Evolutionary conservation across 2,329 filamentous ascomycete species (phyloP).

Genomic region (Penicillium oxalicum): DNA sequence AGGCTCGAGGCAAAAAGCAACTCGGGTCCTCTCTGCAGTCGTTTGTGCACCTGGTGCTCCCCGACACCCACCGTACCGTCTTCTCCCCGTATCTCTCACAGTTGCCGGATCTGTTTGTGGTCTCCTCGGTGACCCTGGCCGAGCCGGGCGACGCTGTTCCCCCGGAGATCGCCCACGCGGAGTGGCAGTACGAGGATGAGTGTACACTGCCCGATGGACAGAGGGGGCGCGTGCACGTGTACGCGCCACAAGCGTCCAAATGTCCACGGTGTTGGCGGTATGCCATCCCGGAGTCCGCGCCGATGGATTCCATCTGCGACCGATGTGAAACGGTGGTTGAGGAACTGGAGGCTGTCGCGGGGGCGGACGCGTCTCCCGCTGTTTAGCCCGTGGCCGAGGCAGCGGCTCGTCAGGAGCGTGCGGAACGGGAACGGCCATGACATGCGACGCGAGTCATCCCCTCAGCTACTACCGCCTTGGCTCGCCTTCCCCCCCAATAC

Average conservation of each 20-base stretch:
- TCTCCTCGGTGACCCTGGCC: slow-evolving; percentile 56
- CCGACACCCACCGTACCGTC: slow-evolving; percentile 12
- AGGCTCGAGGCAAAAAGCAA: slow-evolving; percentile 62
- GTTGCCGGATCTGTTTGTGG: slow-evolving; percentile 61
- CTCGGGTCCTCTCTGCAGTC: slow-evolving; percentile 78
- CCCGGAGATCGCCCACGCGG: slow-evolving; percentile 24
- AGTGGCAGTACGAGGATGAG: slow-evolving; percentile 41
- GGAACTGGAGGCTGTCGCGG: slow-evolving; percentile 23
- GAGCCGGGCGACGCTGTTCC: slow-evolving; percentile 25
- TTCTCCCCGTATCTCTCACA: slow-evolving; percentile 40
- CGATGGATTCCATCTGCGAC: slow-evolving; percentile 61
- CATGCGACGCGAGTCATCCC: neutral
- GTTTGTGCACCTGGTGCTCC: slow-evolving; percentile 49
- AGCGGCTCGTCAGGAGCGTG: neutral
- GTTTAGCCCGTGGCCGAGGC: neutral
- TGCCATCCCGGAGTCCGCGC: slow-evolving; percentile 48
- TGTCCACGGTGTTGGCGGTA: slow-evolving; percentile 89
- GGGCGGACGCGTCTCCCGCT: slow-evolving; percentile 5
- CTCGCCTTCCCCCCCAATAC: too few species aligned
- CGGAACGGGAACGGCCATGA: neutral
- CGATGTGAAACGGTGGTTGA: slow-evolving; percentile 65
- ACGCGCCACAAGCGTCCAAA: slow-evolving; percentile 55
- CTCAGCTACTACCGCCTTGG: too few species aligned
- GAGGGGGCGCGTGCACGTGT: slow-evolving; percentile 36
- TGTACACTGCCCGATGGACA: slow-evolving; percentile 33